Conservation (phyloP, 129 eudicot genomes). For the Artemisia tridentata region DNA sequence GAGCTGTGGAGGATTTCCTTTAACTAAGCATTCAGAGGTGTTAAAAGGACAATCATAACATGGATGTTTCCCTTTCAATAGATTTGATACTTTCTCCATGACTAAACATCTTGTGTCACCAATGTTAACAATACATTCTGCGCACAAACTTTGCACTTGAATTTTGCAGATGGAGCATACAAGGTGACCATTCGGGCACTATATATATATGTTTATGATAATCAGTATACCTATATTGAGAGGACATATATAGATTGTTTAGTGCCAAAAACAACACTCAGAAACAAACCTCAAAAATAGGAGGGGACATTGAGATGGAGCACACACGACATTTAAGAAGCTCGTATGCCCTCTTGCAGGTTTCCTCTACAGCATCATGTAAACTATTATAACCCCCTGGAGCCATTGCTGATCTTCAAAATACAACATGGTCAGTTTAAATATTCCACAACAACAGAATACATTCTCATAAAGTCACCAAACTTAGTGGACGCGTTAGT, state of each 20-base stretch:
- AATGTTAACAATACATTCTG: not conserved
- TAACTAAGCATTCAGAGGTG: not conserved
- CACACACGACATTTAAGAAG: conserved; percentile 16
- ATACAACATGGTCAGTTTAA: too few species aligned
- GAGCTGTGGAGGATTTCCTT: not conserved
- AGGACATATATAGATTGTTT: not conserved
- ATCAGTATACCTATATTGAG: not conserved
- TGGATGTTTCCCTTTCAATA: not conserved
- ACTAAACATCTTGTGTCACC: conserved; percentile 7
- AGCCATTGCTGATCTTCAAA: not conserved
- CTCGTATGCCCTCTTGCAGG: not conserved
- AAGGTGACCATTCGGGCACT: conserved; percentile 10
- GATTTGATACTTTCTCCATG: not conserved
- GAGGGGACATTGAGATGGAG: conserved; percentile 5
- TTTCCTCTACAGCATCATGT: not conserved
- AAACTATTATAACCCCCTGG: not conserved
- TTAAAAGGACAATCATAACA: conserved; percentile 1
- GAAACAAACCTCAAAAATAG: conserved; percentile 9
- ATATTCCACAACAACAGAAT: too few species aligned
- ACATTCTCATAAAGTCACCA: too few species aligned
- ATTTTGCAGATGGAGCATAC: conserved; percentile 8
- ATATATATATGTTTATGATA: not conserved
- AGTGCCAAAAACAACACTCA: too few species aligned
- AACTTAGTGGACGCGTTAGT: too few species aligned
- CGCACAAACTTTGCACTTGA: not conserved